Percentiles rank a stretch among this genome's conserved stretches.
Conservation (phyloP, 371 early-diverging fungal genomes). For the Catenaria anguillulae region DNA sequence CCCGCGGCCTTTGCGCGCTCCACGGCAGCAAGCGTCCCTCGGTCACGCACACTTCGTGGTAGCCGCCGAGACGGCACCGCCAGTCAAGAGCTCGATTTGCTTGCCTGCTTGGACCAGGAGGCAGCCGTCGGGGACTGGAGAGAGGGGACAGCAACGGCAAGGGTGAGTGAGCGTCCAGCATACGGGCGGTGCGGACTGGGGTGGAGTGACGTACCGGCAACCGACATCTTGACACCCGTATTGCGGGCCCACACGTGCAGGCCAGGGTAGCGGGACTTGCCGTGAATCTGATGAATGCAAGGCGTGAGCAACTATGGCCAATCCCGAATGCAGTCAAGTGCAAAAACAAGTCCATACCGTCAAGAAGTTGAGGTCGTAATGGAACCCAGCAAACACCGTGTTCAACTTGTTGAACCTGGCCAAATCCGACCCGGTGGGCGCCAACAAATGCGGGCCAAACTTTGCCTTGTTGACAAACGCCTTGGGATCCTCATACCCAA, state of each 20-base stretch:
- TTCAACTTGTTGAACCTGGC: slow-evolving; percentile 36
- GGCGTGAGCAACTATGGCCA: background rate
- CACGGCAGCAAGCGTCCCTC: slow-evolving; percentile 32
- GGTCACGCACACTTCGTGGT: slow-evolving; percentile 53
- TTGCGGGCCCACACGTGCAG: slow-evolving; percentile 51
- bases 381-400: slow-evolving; percentile 46
- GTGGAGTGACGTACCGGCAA: slow-evolving; percentile 45
- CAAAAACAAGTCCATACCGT: too few species aligned
- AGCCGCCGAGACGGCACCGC: slow-evolving; percentile 49
- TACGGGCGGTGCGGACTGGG: slow-evolving; percentile 13
- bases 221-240: slow-evolving; percentile 35
- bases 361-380: slow-evolving; percentile 50
- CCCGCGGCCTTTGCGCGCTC: slow-evolving; percentile 21
- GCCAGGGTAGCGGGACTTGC: slow-evolving; percentile 55
- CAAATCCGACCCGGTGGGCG: slow-evolving; percentile 51
- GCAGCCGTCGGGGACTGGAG: slow-evolving; percentile 26
- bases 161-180: background rate
- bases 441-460: slow-evolving; percentile 49
- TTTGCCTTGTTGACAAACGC: slow-evolving; percentile 33
- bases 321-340: too few species aligned
- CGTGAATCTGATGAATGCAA: slow-evolving; percentile 51
- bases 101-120: slow-evolving; percentile 55
- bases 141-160: too few species aligned
- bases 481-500: slow-evolving; percentile 28
- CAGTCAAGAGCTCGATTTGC: slow-evolving; percentile 49